Base-by-base conservation (phyloP, 495 filamentous ascomycete species). In the Talaromyces stipitatus region DNA sequence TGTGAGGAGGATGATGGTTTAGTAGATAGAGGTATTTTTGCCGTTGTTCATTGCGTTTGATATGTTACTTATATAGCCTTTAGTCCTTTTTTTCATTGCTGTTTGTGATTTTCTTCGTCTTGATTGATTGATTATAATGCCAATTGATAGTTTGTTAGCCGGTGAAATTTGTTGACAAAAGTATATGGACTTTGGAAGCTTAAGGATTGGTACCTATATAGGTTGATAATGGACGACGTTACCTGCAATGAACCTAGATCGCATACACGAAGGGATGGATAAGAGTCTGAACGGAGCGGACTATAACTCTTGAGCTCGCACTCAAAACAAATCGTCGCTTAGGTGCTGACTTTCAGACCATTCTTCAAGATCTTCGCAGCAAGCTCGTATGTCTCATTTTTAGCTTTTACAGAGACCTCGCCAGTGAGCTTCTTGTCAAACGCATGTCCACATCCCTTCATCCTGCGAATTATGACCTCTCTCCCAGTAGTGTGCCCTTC, bases 391-490 rank as follows among this genome's bases (percentile, higher is more conserved):
- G 71, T 69, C 23, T 63, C 64, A 11, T 74, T 68, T 56, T 66
- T 72, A 22, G 72, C 71, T 47, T 66, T 61, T 10, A 53, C 56
- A 47, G 61, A n/a, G 60, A 64, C n/a, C 60, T 64, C 46, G 54
- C 38, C 45, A 45, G 41, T 16, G 68, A 60, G 43, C 45, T 26
- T 58, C 60, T 73, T 74, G 54, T 75, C 72, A 64, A 69, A 75
- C 50, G 43, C 72, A 64, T 79, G 77, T 27, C 67, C 66, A 50
- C 73, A 76, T 1, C 62, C 66, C 43, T 66, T 60, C 74, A 78
- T 74, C 48, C 71, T 63, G 56, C 67, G 55, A 24, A 61, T 57
- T 47, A 74, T 69, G 55, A 79, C 73, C 62, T 71, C 62, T 43
- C 67, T 63, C n/a, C 53, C 54, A 29, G 59, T 47, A 53, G 54